Evolutionary conservation across 805 yeast species (phyloP).

Genomic region (Cyberlindnera bimundalis): DNA sequence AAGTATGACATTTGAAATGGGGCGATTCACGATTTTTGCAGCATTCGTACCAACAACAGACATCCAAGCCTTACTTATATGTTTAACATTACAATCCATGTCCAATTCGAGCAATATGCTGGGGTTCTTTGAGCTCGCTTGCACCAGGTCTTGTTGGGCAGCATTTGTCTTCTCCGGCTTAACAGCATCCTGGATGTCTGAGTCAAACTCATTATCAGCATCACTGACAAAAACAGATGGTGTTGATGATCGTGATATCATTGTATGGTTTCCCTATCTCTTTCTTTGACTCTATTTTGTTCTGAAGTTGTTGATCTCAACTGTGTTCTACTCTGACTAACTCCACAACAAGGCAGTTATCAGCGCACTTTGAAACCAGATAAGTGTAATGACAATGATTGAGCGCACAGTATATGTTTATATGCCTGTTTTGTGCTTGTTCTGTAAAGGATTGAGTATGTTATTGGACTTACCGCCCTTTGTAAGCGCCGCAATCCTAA

Average conservation of each 20-base stretch:
- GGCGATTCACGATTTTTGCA: slow-evolving; percentile 49
- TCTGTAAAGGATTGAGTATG: background rate
- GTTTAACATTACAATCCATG: slow-evolving; percentile 72
- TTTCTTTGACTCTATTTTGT: no score
- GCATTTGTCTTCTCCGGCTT: slow-evolving; percentile 1
- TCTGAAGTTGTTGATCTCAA: slow-evolving; percentile 1
- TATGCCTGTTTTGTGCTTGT: no score
- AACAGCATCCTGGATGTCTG: background rate
- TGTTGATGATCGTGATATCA: slow-evolving; percentile 7
- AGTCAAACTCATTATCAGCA: background rate
- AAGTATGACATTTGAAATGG: slow-evolving; percentile 59
- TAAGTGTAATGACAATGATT: no score
- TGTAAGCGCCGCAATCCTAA: no score
- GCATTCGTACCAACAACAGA: slow-evolving; percentile 65
- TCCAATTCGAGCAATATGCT: slow-evolving; percentile 83
- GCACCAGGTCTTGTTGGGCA: slow-evolving; percentile 44
- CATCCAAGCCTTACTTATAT: slow-evolving; percentile 77
- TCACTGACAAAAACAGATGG: slow-evolving; percentile 13
- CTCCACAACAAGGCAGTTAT: no score
- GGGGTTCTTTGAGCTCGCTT: slow-evolving; percentile 67
- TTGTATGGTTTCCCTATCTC: background rate
- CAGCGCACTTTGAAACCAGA: no score
- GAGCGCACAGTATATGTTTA: no score
- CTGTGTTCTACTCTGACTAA: no score
- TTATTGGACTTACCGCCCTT: background rate